Evolutionary conservation across 2,329 filamentous ascomycete species (phyloP).

Genomic region (Anthostomella pinea): DNA sequence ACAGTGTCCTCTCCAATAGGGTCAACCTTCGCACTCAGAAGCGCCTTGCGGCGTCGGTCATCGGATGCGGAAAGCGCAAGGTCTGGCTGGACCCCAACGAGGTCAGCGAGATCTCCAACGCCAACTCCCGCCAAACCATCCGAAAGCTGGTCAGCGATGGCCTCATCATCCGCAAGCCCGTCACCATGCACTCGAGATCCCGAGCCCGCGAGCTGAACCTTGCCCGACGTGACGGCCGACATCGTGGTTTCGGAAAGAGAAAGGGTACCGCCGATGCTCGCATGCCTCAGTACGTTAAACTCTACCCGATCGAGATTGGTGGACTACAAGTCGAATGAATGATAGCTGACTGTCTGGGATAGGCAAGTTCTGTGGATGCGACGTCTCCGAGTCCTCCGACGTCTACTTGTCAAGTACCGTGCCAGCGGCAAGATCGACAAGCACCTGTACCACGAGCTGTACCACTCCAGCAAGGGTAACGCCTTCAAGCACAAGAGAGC

Average conservation of each 20-base stretch:
- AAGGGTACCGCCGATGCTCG: slow-evolving; percentile 99
- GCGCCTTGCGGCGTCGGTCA: slow-evolving; percentile 97
- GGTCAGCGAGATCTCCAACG: slow-evolving; percentile 98
- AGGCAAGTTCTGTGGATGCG: slow-evolving; percentile 99
- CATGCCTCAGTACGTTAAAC: slow-evolving; percentile 85
- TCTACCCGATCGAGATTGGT: neutral
- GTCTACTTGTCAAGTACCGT: slow-evolving; percentile 99
- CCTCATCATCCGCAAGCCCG: slow-evolving; percentile 99
- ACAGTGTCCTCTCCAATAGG: slow-evolving; percentile 58
- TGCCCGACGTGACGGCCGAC: slow-evolving; percentile 90
- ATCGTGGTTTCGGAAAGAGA: slow-evolving; percentile 99
- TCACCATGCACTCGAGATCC: slow-evolving; percentile 98
- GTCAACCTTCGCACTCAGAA: slow-evolving; percentile 99
- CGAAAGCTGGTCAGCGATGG: slow-evolving; percentile 99
- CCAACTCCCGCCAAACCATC: slow-evolving; percentile 99
- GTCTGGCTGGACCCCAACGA: slow-evolving; percentile 99
- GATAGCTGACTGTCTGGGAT: slow-evolving; percentile 26
- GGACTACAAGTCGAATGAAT: neutral
- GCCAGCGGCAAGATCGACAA: slow-evolving; percentile 99
- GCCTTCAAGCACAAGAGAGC: slow-evolving; percentile 99
- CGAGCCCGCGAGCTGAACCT: slow-evolving; percentile 94
- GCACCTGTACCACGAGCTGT: slow-evolving; percentile 99
- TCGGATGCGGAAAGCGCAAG: slow-evolving; percentile 99
- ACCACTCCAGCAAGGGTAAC: slow-evolving; percentile 99
- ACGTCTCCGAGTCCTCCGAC: slow-evolving; percentile 97